Conservation (phyloP, 345 rosid species). For the Eucalyptus sideroxylon region DNA sequence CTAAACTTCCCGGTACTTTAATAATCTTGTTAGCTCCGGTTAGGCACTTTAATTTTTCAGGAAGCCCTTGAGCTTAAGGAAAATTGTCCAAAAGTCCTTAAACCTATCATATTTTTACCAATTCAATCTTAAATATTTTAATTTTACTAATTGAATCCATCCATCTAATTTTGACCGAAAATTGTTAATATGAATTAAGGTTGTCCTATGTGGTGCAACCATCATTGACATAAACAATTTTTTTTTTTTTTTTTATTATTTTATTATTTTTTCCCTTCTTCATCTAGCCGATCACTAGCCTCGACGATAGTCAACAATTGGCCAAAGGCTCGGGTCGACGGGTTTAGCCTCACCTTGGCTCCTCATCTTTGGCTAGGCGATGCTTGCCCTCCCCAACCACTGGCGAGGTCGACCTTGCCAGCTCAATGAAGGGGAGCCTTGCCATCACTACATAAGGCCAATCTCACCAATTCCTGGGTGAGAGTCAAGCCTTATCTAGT, state of each 20-base stretch:
- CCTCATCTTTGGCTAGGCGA: neutral
- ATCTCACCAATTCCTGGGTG: rapidly evolving
- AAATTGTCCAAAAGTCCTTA: neutral
- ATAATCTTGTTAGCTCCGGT: neutral
- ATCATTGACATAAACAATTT: rapidly evolving
- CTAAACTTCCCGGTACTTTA: neutral
- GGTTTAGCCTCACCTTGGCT: neutral
- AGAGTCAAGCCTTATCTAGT: rapidly evolving
- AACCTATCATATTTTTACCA: no score
- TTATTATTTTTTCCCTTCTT: neutral
- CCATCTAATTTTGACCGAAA: no score
- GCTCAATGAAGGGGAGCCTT: rapidly evolving
- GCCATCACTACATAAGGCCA: rapidly evolving
- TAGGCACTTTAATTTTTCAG: neutral
- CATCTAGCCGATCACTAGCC: neutral
- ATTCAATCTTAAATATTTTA: neutral
- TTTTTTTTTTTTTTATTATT: no score
- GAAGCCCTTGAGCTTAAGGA: neutral
- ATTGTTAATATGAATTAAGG: rapidly evolving
- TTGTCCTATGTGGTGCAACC: neutral
- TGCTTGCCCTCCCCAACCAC: neutral
- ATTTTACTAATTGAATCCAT: neutral
- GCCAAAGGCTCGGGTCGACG: rapidly evolving
- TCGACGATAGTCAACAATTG: rapidly evolving
- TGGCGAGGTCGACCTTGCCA: neutral